Evolutionary conservation across 192 early-diverging fungal genomes (phyloP), one percentile per base, ranked within the genome.

Genomic region (Rhizophagus prolifer): DNA sequence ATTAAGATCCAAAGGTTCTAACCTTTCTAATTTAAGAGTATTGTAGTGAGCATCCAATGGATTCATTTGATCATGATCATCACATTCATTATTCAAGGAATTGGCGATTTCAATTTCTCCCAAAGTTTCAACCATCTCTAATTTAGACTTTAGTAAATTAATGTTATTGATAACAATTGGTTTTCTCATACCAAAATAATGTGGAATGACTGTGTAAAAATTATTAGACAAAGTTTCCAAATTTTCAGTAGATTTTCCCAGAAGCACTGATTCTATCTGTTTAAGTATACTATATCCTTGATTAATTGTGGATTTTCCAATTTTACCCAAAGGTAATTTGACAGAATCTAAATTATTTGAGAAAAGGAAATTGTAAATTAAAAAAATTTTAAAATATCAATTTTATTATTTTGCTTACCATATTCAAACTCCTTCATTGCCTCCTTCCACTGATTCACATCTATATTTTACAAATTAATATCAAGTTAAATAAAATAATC

Each of bases 201-300:
- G 92, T 3, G 94, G 94, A 47, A 95, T 91, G 26, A 92, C 84
- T 19, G 91, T 88, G 77, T 94, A 93, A 66, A 92, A 94, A 7
- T 87, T 76, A 74, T 82, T 84, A 1, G 84, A 80, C 28, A 89
- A 80, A 9, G 83, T 41, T 28, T 25, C 38, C 79, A 85, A 63
- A 34, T 75, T 31, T 19, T 74, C 63, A 21, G 4, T 25, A 16
- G 59, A 46, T n/a, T 13, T 30, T 6, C 72, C 28, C 38, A 30
- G n/a, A 9, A 90, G 30, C 41, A 82, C 85, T 5, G 83, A 81
- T 26, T 86, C 78, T 41, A 95, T 86, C 72, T 82, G 31, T 54
- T 86, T 88, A 58, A 95, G 81, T 34, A 89, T 86, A 14, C 82
- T 36, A 66, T 88, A 89, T 36, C 89, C 91, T 62, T 85, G 77